Percentiles rank a stretch among this genome's conserved stretches.
Conservation (phyloP, 2,329 filamentous ascomycete genomes). For the Mollisiaceae sp. region DNA sequence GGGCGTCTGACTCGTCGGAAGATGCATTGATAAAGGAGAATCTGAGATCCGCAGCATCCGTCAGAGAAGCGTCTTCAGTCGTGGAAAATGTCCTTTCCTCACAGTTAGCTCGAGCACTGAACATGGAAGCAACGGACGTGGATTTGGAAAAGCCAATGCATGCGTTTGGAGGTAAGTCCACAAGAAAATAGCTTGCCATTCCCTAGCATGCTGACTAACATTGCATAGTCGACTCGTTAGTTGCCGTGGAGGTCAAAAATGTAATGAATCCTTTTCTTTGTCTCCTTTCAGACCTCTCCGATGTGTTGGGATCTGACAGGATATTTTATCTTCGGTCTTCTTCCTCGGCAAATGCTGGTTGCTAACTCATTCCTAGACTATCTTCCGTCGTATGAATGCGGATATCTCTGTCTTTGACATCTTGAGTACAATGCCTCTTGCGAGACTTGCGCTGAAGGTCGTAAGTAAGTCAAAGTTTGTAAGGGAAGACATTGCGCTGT, state of each 20-base stretch:
- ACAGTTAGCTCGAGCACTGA: slow-evolving; percentile 13
- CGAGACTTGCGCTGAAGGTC: slow-evolving; percentile 15
- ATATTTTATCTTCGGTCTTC: not conserved
- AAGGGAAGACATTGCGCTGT: slow-evolving; percentile 14
- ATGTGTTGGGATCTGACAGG: not conserved
- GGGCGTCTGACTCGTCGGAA: slow-evolving; percentile 7
- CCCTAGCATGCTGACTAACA: slow-evolving; percentile 1
- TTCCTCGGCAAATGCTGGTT: not conserved
- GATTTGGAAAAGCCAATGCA: slow-evolving; percentile 19
- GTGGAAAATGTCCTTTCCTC: slow-evolving; percentile 4
- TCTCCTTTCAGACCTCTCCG: not conserved
- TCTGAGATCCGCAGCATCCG: slow-evolving; percentile 8
- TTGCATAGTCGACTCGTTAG: slow-evolving; percentile 11
- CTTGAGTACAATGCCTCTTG: slow-evolving; percentile 16
- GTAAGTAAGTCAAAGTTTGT: slow-evolving; percentile 17
- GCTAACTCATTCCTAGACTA: slow-evolving; percentile 2
- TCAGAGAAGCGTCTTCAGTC: slow-evolving; percentile 7
- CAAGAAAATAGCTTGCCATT: not conserved
- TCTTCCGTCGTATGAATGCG: slow-evolving; percentile 18
- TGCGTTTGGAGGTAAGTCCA: slow-evolving; percentile 13
- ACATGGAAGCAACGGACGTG: slow-evolving; percentile 11
- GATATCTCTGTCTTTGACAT: slow-evolving; percentile 23
- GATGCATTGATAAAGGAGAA: slow-evolving; percentile 11
- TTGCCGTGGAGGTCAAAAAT: slow-evolving; percentile 15
- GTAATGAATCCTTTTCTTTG: not conserved